Base-by-base conservation (phyloP, 306 rosid species). In the Fragaria nilgerrensis region DNA sequence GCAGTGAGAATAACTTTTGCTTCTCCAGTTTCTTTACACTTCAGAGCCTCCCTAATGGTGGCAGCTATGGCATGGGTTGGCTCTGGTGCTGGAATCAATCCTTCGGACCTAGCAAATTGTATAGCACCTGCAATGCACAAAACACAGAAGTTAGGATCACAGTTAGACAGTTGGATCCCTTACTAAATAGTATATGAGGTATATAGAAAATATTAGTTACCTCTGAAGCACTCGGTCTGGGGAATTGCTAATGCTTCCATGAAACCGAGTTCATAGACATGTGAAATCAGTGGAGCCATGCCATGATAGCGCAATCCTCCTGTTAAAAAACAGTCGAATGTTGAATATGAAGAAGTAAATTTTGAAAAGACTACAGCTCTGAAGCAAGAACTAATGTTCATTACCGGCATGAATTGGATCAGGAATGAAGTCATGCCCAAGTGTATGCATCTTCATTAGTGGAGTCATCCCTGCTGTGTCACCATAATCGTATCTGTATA, bases 291-390 rank as follows among this genome's bases (percentile, higher is more conserved):
- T 43, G 97, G 98, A 53, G 98, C 95, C 96, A 94, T 94, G 17
- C 96, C 98, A 23, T 94, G 98, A 87, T 94, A 94, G n/a, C 98
- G 91, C 85, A 94, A 83, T 15, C 98, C 98, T 53, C 98, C 98
- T 94, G 85, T 41, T 70, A 43, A 74, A 34, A 19, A 23, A 62
- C 10, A 17, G 22, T 7, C 44, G 64, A 73, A 2, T 52, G 67
- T 64, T 45, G 50, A 75, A 45, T 68, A 77, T 23, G 44, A 61
- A 81, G 44, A 55, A 53, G 5, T 52, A 77, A 43, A 43, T 62
- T 61, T 32, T 2, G 48, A 32, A 62, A 56, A 29, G 23, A 65
- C 4, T 74, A 22, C 25, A 62, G 61, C 29, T 73, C 22, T 69
- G 14, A 63, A 36, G 50, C 12, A 63, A 56, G 45, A 48, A 80